These are phyloP conservation scores for Fusarium brevicatenulatum DNA, from an alignment of 2,329 filamentous ascomycete genomes.

Conservation along the genomic window DNA sequence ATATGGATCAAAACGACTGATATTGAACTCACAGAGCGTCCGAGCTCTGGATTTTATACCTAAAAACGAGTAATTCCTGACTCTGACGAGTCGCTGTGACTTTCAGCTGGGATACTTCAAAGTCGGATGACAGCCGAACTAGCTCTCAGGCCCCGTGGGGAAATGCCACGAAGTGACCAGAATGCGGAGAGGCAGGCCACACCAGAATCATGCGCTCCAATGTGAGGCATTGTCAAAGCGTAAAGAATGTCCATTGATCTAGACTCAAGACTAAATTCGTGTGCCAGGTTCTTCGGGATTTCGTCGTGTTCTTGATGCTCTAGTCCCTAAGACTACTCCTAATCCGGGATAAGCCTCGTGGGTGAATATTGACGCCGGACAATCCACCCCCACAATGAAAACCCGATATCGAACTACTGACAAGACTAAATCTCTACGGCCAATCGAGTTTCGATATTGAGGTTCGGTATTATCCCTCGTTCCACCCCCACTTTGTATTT, in stretches of 20 bases:
- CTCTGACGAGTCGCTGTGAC: accelerated
- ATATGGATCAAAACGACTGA: accelerated
- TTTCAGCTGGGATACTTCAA: too few species aligned
- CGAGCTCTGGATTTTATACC: neutral
- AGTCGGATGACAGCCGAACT: neutral
- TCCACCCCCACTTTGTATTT: neutral
- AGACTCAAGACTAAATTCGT: neutral
- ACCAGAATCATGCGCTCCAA: neutral
- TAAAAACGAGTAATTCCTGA: neutral
- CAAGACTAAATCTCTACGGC: neutral
- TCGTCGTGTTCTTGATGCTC: neutral
- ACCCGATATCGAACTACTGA: neutral
- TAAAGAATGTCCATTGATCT: too few species aligned
- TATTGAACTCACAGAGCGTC: neutral
- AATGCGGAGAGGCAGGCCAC: neutral
- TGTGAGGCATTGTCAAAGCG: neutral
- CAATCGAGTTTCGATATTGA: neutral
- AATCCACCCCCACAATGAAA: neutral
- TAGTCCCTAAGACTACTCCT: neutral
- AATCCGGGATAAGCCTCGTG: neutral
- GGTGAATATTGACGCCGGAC: accelerated
- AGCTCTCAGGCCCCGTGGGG: neutral
- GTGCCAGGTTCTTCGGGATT: neutral
- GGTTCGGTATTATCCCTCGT: accelerated
- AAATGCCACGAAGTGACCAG: neutral